These are phyloP conservation scores for Styphnolobium japonicum DNA, from an alignment of 306 rosid genomes.

Conservation along the genomic window DNA sequence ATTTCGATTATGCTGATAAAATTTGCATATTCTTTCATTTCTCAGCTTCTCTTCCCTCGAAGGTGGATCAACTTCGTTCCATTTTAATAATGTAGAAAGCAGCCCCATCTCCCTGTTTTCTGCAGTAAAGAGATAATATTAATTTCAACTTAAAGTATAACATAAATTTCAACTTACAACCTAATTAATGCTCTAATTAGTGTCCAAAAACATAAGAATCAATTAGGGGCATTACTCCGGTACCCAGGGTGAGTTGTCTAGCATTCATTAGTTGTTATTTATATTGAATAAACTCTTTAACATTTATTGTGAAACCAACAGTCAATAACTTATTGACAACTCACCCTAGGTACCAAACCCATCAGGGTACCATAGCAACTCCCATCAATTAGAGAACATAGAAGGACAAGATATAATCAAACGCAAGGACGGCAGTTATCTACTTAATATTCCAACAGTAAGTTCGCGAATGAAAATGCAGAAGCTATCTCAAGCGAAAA, in stretches of 20 bases:
- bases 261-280: too few species aligned
- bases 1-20: slow-evolving; percentile 72
- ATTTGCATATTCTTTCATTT: slow-evolving; percentile 72
- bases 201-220: background rate
- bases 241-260: too few species aligned
- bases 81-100: slow-evolving; percentile 61
- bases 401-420: background rate
- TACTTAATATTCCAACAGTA: background rate
- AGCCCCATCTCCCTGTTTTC: slow-evolving; percentile 70
- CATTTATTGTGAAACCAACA: too few species aligned
- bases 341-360: too few species aligned
- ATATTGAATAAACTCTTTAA: too few species aligned
- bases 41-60: slow-evolving; percentile 74
- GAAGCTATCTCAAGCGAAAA: background rate
- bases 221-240: too few species aligned
- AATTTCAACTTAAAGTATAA: slow-evolving; percentile 2
- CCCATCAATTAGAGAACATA: background rate
- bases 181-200: background rate
- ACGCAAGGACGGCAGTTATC: background rate
- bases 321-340: too few species aligned
- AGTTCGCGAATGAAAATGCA: background rate
- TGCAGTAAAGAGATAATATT: slow-evolving; percentile 11
- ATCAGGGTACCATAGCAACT: too few species aligned
- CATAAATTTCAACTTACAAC: slow-evolving; percentile 3
- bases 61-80: slow-evolving; percentile 77